Evolutionary conservation across 164 flowering plant species (phyloP), one percentile per base, ranked within the genome.

Genomic region (Akebia trifoliata): DNA sequence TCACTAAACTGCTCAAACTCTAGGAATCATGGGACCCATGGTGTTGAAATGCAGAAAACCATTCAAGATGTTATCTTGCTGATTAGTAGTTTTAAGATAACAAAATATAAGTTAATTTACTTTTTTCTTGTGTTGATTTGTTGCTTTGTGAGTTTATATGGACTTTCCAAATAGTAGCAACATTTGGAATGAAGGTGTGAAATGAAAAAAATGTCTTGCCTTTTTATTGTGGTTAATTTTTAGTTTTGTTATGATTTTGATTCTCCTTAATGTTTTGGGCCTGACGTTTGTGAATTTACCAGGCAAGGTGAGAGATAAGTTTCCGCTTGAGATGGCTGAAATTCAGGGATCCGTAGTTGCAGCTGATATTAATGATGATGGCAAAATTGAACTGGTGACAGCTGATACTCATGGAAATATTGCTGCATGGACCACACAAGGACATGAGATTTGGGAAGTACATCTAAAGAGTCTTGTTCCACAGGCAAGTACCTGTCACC

Each of bases 321-420:
- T 94, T 68, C 99, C 99, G 56, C 99, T 90, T 68, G 86, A 90
- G 73, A 87, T 94, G 97, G 99, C 97, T 63, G 96, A 94, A 71
- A 94, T 94, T 78, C 99, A 90, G 76, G 95, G 83, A 61, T 76
- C 84, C 18, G 88, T 88, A 26, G 78, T 82, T 58, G 97, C 96
- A 40, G 96, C 95, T 36, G 99, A 94, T 78, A 86, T 94, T 48
- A 94, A 94, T 72, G 99, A 90, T 72, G 99, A 94, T 78, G 99
- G 97, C 1, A 90, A 87, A 69, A 83, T 94, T 67, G 99, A 94
- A 73, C 60, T 94, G 31, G 85, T 94, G 44, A 84, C 97, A 38
- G 67, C 95, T 59, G 99, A 94, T 78, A 69, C 76, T 14, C 97
- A 94, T 77, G 99, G 99, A 76, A 94, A 87, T 77, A 85, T 94